Evolutionary conservation across 805 yeast genomes (phyloP).

Genomic region (Kodamaea restingae): DNA sequence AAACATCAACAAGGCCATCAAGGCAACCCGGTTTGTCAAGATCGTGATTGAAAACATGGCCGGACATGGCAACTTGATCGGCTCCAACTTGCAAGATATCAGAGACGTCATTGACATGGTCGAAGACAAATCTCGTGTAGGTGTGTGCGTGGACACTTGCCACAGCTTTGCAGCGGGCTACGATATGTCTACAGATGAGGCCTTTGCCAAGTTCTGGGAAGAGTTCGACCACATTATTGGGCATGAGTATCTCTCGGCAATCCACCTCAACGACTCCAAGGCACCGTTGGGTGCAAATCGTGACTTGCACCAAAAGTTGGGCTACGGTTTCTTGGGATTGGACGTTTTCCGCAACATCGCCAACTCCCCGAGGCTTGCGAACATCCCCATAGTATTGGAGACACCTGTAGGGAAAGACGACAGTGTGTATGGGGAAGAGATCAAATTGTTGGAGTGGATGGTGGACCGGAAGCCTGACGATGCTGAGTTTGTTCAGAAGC

Average conservation of each 20-base stretch:
- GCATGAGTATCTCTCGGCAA: constrained; percentile 64
- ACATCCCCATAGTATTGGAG: constrained; percentile 79
- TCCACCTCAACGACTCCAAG: constrained; percentile 92
- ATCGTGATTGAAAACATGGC: constrained; percentile 97
- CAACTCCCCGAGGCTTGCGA: constrained; percentile 56
- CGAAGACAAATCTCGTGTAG: constrained; percentile 81
- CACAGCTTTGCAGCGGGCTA: constrained; percentile 97
- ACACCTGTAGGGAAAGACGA: constrained; percentile 76
- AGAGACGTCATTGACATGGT: constrained; percentile 68
- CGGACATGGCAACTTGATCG: constrained; percentile 89
- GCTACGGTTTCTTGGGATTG: constrained; percentile 83
- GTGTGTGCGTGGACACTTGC: constrained; percentile 95
- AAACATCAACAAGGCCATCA: constrained; percentile 74
- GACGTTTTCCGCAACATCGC: constrained; percentile 79
- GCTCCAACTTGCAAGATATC: constrained; percentile 74
- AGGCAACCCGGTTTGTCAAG: constrained; percentile 71
- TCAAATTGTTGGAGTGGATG: constrained; percentile 79
- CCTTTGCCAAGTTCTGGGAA: constrained; percentile 66
- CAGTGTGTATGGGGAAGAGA: constrained; percentile 70
- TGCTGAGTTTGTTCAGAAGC: constrained; percentile 48
- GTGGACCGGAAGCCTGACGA: constrained; percentile 54
- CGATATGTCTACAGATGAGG: constrained; percentile 62
- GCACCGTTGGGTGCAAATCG: constrained; percentile 88
- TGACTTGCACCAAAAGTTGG: constrained; percentile 87
- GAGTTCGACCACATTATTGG: constrained; percentile 76